Conservation (phyloP, 2,329 filamentous ascomycete species). For the Ophiostoma ulmi region DNA sequence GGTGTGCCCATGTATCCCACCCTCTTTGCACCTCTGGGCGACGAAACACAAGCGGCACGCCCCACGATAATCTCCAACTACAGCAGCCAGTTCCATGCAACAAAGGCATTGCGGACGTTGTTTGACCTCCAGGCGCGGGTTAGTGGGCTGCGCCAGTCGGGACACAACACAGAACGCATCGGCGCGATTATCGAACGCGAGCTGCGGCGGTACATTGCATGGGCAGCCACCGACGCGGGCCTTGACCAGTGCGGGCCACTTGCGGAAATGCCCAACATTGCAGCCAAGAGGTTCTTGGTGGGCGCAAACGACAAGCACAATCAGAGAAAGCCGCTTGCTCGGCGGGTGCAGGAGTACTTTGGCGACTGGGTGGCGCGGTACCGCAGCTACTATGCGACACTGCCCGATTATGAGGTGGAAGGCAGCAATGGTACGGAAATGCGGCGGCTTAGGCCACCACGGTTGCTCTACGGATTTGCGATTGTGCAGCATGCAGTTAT, state of each 20-base stretch:
- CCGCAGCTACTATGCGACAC: conserved; percentile 26
- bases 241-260: conserved; percentile 28
- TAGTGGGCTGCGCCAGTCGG: conserved; percentile 33
- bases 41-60: conserved; percentile 20
- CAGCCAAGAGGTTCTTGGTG: conserved; percentile 26
- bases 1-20: conserved; percentile 34
- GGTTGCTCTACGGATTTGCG: conserved; percentile 41
- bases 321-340: conserved; percentile 21
- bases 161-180: conserved; percentile 30
- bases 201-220: conserved; percentile 33
- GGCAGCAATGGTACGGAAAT: background rate
- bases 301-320: background rate
- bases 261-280: conserved; percentile 38
- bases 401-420: conserved; percentile 21
- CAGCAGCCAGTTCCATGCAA: conserved; percentile 32
- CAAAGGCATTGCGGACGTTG: conserved; percentile 34
- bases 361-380: conserved; percentile 25
- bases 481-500: conserved; percentile 47
- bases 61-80: conserved; percentile 31
- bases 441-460: conserved; percentile 28
- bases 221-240: conserved; percentile 34
- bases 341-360: conserved; percentile 27
- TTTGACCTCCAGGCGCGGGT: conserved; percentile 35
- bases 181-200: conserved; percentile 31
- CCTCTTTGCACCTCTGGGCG: conserved; percentile 32